These are phyloP conservation scores for Leccinum sublutescens DNA, from an alignment of 768 basidiomycete species.

Conservation along the genomic window DNA sequence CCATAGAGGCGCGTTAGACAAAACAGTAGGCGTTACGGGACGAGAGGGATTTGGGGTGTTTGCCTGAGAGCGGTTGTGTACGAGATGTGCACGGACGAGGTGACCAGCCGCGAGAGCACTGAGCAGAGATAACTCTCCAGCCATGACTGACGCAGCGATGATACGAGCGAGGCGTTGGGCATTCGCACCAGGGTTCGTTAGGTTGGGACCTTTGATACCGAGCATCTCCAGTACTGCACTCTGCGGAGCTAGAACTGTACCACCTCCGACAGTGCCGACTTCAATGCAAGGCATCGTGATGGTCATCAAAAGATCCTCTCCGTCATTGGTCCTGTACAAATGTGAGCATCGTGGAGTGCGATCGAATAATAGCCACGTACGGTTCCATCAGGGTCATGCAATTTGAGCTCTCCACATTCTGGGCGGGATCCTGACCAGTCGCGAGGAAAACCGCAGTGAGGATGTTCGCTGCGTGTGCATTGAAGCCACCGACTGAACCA, in stretches of 20 bases:
- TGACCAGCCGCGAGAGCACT: constrained; percentile 94
- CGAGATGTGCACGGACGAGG: constrained; percentile 89
- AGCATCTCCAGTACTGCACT: constrained; percentile 90
- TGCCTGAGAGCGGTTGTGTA: constrained; percentile 83
- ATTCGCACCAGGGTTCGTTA: constrained; percentile 83
- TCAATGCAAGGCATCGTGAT: constrained; percentile 99
- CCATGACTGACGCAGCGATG: constrained; percentile 93
- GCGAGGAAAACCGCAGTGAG: constrained; percentile 94
- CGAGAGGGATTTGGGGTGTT: constrained; percentile 71
- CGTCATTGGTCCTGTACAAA: constrained; percentile 69
- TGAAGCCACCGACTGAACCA: constrained; percentile 95
- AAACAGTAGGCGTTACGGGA: constrained; percentile 56
- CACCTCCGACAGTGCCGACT: constrained; percentile 97
- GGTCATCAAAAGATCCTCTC: constrained; percentile 88
- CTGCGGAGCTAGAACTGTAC: constrained; percentile 90
- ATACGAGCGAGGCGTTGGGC: constrained; percentile 87
- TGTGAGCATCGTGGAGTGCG: constrained; percentile 5
- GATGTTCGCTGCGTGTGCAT: constrained; percentile 98
- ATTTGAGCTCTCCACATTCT: constrained; percentile 97
- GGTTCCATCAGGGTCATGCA: constrained; percentile 99
- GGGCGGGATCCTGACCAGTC: constrained; percentile 97
- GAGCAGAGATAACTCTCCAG: constrained; percentile 90
- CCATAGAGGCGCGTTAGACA: constrained; percentile 25
- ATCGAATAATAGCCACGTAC: constrained; percentile 44
- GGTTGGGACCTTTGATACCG: constrained; percentile 87